These are phyloP conservation scores for Eustoma russellianum DNA, from an alignment of 257 asterid genomes.

Conservation along the genomic window DNA sequence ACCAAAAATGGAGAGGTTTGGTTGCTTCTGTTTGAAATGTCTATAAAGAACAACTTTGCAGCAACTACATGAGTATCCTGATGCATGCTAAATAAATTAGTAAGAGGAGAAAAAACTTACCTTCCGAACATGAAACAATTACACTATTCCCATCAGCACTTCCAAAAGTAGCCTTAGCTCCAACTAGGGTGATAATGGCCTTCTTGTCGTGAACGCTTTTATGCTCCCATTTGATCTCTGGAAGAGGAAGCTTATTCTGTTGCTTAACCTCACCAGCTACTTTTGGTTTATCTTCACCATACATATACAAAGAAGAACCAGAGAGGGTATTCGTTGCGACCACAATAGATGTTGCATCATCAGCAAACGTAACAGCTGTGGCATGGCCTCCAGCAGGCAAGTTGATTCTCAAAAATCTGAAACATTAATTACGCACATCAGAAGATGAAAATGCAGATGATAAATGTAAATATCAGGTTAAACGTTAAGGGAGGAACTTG, in stretches of 20 bases:
- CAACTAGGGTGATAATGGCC: conserved; percentile 59
- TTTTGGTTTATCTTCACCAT: conserved; percentile 74
- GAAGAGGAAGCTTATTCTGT: conserved; percentile 75
- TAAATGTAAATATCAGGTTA: not conserved
- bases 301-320: conserved; percentile 81
- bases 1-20: too few species aligned
- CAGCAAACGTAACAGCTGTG: conserved; percentile 64
- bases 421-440: conserved; percentile 4
- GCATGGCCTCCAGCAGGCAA: conserved; percentile 92
- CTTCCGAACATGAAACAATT: conserved; percentile 87
- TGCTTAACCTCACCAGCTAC: conserved; percentile 47
- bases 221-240: conserved; percentile 86
- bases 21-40: too few species aligned
- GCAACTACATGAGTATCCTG: not conserved
- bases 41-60: not conserved
- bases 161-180: conserved; percentile 81
- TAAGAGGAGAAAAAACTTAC: conserved; percentile 26
- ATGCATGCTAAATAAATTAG: conserved; percentile 5
- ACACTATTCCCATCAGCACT: conserved; percentile 82
- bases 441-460: not conserved
- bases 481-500: conserved; percentile 8
- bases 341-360: conserved; percentile 64
- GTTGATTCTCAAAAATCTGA: conserved; percentile 82
- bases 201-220: conserved; percentile 80
- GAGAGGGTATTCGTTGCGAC: conserved; percentile 70